phyloP scores from a whole-genome alignment of 2,329 filamentous ascomycete species.

The Pseudocercospora eumusae region DNA sequence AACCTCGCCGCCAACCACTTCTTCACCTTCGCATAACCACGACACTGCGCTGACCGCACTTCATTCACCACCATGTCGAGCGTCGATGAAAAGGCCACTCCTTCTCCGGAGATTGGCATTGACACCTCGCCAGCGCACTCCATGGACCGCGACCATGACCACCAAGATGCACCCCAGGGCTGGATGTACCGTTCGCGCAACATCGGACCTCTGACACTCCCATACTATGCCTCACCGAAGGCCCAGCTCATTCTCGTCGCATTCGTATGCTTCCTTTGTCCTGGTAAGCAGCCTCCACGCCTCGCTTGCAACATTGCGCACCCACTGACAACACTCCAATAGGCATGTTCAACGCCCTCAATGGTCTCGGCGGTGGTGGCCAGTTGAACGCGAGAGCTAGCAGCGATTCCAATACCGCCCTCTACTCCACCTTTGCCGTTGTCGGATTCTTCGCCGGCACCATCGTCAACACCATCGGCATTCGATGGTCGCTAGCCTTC shows the following conservation, averaged over 20 bases:
- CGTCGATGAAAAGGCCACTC: slow-evolving; percentile 25
- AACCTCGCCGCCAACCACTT: background rate
- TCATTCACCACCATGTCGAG: slow-evolving; percentile 16
- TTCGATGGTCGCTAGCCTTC: slow-evolving; percentile 67
- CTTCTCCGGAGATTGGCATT: slow-evolving; percentile 21
- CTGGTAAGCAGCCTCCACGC: slow-evolving; percentile 38
- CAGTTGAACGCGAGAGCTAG: slow-evolving; percentile 51
- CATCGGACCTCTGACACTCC: slow-evolving; percentile 46
- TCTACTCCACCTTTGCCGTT: slow-evolving; percentile 71
- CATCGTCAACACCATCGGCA: slow-evolving; percentile 73
- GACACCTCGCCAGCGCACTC: slow-evolving; percentile 18
- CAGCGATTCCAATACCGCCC: slow-evolving; percentile 68
- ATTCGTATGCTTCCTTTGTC: slow-evolving; percentile 57
- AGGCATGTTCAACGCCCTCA: slow-evolving; percentile 56
- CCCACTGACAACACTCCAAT: background rate
- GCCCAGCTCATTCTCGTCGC: slow-evolving; percentile 53
- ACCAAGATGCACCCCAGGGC: slow-evolving; percentile 37
- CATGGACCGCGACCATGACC: slow-evolving; percentile 18
- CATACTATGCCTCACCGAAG: slow-evolving; percentile 54
- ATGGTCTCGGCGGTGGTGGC: slow-evolving; percentile 54
- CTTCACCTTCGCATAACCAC: background rate
- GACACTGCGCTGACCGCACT: background rate
- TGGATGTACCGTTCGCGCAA: slow-evolving; percentile 52
- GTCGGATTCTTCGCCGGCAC: slow-evolving; percentile 68
- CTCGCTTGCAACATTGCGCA: background rate